phyloP scores from a whole-genome alignment of 176 grass and related monocot genomes.

The Triticum timopheevii region DNA sequence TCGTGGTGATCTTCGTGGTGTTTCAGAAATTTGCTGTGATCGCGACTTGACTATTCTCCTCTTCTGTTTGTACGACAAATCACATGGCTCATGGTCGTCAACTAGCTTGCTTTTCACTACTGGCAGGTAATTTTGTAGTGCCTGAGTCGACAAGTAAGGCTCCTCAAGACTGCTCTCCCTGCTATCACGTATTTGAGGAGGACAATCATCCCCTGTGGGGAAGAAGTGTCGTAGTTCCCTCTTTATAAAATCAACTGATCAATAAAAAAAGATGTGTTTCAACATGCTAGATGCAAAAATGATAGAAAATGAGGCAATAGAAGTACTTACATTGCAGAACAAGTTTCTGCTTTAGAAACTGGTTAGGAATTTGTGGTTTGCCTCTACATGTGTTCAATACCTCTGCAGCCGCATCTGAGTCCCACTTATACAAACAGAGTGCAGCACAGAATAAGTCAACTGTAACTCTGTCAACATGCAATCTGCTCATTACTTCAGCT shows the following conservation, averaged over 20 bases:
- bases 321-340: slow-evolving; percentile 40
- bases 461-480: slow-evolving; percentile 37
- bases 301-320: neutral
- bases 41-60: slow-evolving; percentile 16
- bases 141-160: slow-evolving; percentile 23
- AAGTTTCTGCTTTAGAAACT: slow-evolving; percentile 46
- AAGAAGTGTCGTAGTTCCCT: slow-evolving; percentile 37
- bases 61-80: slow-evolving; percentile 14
- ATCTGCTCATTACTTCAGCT: slow-evolving; percentile 35
- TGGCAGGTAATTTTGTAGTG: slow-evolving; percentile 12
- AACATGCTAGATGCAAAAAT: slow-evolving; percentile 12
- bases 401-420: slow-evolving; percentile 33
- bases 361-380: slow-evolving; percentile 27
- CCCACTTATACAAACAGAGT: slow-evolving; percentile 51
- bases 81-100: slow-evolving; percentile 31
- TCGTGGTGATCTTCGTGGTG: slow-evolving; percentile 45
- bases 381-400: slow-evolving; percentile 36
- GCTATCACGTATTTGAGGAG: slow-evolving; percentile 16
- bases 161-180: neutral
- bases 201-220: slow-evolving; percentile 23
- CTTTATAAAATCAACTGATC: slow-evolving; percentile 52
- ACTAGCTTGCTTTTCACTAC: slow-evolving; percentile 15
- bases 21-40: slow-evolving; percentile 14
- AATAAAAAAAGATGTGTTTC: slow-evolving; percentile 17
- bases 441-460: slow-evolving; percentile 44